Evolutionary conservation across 345 rosid genomes (phyloP), one percentile per base, ranked within the genome.

Genomic region (Rhodamnia rubescens): DNA sequence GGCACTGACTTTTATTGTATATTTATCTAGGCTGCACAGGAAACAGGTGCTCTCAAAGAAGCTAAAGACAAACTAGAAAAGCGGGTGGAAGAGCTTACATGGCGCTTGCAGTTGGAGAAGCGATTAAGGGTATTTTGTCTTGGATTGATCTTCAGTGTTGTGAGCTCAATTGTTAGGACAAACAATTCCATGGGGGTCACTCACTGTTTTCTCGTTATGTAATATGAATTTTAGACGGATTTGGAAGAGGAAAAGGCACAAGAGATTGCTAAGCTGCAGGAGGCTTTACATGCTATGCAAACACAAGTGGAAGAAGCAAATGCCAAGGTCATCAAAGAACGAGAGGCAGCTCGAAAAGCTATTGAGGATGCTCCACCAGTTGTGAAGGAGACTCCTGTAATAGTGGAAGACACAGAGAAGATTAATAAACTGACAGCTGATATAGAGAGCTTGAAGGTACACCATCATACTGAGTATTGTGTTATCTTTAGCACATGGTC

Each of bases 41-140:
- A 97, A 89, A 97, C 99, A 6, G 99, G 99, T 53, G 99, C 99
- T 84, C 98, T 97, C 53, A 93, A 96, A 93, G 99, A 96, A 92
- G 98, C 98, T 24, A 97, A 96, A 87, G 99, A 96, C 94, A 97
- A 97, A 90, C 91, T 97, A 86, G 99, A 97, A 86, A 97, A 97
- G 92, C 99, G 99, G 56, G 99, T 96, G 82, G 99, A 97, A 88
- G 99, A 97, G 88, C 90, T 97, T 81, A 95, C 98, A 87, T 97
- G 99, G 99, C 96, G 99, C 75, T 89, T 97, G 90, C 99, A 97
- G 89, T 87, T 97, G 42, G 99, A 97, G 91, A 97, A 97, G 93
- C 94, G 98, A 89, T 88, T 95, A 89, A 93, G 99, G 93, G 99
- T 97, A 94, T n/a, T 59, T n/a, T 27, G 84, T 82, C 57, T 69